Percentiles rank a stretch among this genome's conserved stretches.
These are phyloP conservation scores for Xylariaceae sp. DNA, from an alignment of 2,329 filamentous ascomycete species.

Conservation along the genomic window DNA sequence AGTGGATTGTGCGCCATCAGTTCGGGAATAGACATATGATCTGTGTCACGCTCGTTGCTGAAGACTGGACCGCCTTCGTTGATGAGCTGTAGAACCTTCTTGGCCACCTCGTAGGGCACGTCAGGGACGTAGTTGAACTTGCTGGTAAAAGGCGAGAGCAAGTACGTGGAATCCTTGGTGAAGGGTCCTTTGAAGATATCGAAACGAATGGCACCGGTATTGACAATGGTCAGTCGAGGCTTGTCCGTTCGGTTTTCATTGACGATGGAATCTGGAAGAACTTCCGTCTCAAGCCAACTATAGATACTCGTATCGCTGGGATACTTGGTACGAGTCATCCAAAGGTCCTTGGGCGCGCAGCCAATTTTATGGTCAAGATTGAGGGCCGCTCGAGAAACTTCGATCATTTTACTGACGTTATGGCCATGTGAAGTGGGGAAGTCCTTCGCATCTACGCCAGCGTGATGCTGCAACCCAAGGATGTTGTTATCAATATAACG, in stretches of 20 bases:
- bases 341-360: conserved; percentile 75
- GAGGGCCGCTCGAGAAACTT: conserved; percentile 62
- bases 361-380: conserved; percentile 69
- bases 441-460: conserved; percentile 60
- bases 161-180: conserved; percentile 78
- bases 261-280: conserved; percentile 63
- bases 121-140: conserved; percentile 70
- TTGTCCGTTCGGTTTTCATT: conserved; percentile 53
- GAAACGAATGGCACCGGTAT: conserved; percentile 89
- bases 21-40: conserved; percentile 48
- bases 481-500: conserved; percentile 94
- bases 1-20: conserved; percentile 25
- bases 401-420: conserved; percentile 65
- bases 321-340: conserved; percentile 75
- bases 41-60: conserved; percentile 35
- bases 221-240: conserved; percentile 68
- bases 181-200: conserved; percentile 92
- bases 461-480: conserved; percentile 76
- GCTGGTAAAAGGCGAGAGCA: conserved; percentile 83
- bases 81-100: conserved; percentile 56
- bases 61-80: conserved; percentile 52
- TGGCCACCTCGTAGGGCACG: conserved; percentile 72
- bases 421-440: conserved; percentile 73
- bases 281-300: conserved; percentile 68
- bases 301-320: conserved; percentile 71